These are phyloP conservation scores for Candida lessepsii DNA, from an alignment of 805 yeast genomes.

Conservation along the genomic window DNA sequence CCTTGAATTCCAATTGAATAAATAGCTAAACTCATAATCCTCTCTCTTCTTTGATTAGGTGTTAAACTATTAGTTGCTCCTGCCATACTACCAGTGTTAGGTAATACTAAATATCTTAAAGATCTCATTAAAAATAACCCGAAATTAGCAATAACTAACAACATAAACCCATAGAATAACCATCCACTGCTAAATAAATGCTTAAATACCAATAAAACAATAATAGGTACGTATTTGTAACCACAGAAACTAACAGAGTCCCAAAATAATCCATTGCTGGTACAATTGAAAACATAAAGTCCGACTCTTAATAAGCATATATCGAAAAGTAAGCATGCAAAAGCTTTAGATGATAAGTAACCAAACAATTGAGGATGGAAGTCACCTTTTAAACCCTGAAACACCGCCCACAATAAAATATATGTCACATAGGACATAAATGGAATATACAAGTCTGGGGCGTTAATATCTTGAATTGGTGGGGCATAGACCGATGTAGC, in stretches of 20 bases:
- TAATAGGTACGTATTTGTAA: slow-evolving; percentile 85
- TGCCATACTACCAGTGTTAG: slow-evolving; percentile 41
- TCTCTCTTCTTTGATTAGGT: slow-evolving; percentile 66
- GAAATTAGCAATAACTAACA: slow-evolving; percentile 39
- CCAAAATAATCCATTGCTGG: slow-evolving; percentile 59
- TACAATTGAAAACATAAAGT: slow-evolving; percentile 72
- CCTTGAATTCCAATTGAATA: slow-evolving; percentile 84
- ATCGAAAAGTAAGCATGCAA: slow-evolving; percentile 80
- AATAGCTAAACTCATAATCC: slow-evolving; percentile 82
- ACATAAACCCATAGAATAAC: slow-evolving; percentile 35
- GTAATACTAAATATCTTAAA: slow-evolving; percentile 64
- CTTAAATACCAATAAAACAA: slow-evolving; percentile 54
- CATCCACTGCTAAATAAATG: slow-evolving; percentile 39
- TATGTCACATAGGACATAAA: slow-evolving; percentile 90
- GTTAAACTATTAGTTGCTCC: slow-evolving; percentile 51
- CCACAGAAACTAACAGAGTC: slow-evolving; percentile 90
- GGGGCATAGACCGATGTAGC: slow-evolving; percentile 49
- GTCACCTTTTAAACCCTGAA: slow-evolving; percentile 81
- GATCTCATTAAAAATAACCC: slow-evolving; percentile 66
- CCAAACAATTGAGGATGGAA: slow-evolving; percentile 95
- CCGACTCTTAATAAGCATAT: slow-evolving; percentile 74
- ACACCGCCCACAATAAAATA: slow-evolving; percentile 76
- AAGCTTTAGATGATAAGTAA: slow-evolving; percentile 77
- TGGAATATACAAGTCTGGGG: slow-evolving; percentile 96
- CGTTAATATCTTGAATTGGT: slow-evolving; percentile 84